These are phyloP conservation scores for Endothia cerciana DNA, from an alignment of 2,329 filamentous ascomycete species.

Conservation along the genomic window DNA sequence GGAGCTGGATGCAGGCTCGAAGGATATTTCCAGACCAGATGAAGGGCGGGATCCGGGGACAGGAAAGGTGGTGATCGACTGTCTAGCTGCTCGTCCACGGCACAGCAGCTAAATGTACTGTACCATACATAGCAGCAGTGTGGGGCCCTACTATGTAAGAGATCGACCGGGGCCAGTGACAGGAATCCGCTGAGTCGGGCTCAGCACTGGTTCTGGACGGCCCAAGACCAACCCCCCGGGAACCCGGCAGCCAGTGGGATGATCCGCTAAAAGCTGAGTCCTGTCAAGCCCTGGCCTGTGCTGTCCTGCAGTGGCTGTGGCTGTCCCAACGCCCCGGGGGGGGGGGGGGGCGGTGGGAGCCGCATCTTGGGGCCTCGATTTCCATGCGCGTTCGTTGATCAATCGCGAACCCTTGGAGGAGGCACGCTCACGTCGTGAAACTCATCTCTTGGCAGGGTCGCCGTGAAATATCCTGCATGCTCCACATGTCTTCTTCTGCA, in stretches of 20 bases:
- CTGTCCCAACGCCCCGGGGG: background rate
- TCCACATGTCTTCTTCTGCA: background rate
- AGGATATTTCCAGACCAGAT: background rate
- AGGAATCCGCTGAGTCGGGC: constrained; percentile 19
- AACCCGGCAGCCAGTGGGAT: constrained; percentile 20
- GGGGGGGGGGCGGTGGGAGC: constrained; percentile 15
- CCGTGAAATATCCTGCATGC: constrained; percentile 1
- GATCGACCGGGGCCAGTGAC: constrained; percentile 26
- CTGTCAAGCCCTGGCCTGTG: background rate
- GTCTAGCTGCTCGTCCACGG: background rate
- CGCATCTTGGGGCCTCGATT: constrained; percentile 13
- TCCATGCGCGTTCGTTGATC: constrained; percentile 24
- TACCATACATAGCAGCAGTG: background rate
- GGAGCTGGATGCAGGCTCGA: background rate
- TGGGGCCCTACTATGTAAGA: no score
- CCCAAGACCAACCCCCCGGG: constrained; percentile 12
- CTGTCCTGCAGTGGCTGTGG: background rate
- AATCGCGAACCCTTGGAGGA: constrained; percentile 16
- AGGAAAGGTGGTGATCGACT: constrained; percentile 2
- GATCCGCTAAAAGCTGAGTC: background rate
- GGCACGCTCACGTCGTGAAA: constrained; percentile 15
- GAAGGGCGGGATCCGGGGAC: constrained; percentile 5
- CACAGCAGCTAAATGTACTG: background rate
- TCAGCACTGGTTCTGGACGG: constrained; percentile 26
- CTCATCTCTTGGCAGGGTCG: constrained; percentile 1